These are phyloP conservation scores for Triticum turgidum DNA, from an alignment of 176 grass and related monocot genomes.

Conservation along the genomic window DNA sequence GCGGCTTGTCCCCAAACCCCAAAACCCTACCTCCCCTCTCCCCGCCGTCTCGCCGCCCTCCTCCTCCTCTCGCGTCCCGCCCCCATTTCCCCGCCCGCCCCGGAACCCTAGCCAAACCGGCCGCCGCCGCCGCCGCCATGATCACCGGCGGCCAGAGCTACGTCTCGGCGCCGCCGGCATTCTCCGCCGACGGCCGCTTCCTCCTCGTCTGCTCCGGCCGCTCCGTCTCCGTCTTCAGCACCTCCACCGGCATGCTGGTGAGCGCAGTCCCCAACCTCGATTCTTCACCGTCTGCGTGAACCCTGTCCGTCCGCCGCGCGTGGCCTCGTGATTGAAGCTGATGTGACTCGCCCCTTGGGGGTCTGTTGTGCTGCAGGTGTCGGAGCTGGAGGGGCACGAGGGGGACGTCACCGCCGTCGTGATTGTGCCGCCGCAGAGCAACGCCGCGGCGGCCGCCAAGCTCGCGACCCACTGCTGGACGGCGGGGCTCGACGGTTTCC, in stretches of 20 bases:
- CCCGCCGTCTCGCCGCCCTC: conserved; percentile 2
- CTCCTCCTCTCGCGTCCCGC: background rate
- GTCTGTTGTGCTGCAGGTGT: conserved; percentile 26
- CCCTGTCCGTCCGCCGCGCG: background rate
- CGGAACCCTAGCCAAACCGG: conserved; percentile 25
- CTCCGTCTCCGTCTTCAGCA: conserved; percentile 79
- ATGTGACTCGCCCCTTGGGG: background rate
- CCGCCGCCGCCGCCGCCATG: conserved; percentile 48
- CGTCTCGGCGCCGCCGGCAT: conserved; percentile 71
- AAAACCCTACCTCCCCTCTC: conserved; percentile 42
- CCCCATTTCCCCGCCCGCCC: background rate
- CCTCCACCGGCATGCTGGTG: conserved; percentile 80
- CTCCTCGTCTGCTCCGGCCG: conserved; percentile 68
- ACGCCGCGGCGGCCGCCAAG: conserved; percentile 25
- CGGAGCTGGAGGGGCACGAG: conserved; percentile 89
- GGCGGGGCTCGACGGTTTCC: conserved; percentile 64
- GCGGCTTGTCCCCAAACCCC: conserved; percentile 11
- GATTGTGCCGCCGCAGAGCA: conserved; percentile 40
- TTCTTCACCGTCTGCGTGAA: background rate
- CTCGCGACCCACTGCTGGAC: conserved; percentile 79
- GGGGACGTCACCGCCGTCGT: conserved; percentile 70
- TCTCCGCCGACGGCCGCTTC: conserved; percentile 74
- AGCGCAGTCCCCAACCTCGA: background rate
- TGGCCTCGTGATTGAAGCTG: background rate
- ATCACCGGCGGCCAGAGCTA: conserved; percentile 82